Evolutionary conservation across 306 rosid species (phyloP), one percentile per base, ranked within the genome.

Genomic region (Prosopis cineraria): DNA sequence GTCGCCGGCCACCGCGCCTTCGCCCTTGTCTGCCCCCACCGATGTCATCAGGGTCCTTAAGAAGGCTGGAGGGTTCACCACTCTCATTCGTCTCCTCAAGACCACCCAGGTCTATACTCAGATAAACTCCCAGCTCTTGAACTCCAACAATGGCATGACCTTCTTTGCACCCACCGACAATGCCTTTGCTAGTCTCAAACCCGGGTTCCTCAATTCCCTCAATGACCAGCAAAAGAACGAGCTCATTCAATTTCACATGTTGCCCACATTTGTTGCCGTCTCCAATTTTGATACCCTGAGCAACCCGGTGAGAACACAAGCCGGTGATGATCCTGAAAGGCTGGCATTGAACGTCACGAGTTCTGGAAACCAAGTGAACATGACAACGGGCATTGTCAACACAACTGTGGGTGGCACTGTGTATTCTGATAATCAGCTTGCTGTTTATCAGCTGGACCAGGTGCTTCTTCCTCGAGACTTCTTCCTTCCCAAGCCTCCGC

Each of bases 251-350:
- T 91, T 86, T 82, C 93, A 91, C 56, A 70, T 81, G 36, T 19
- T 91, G 10, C 91, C 90, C 34, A 68, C 83, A 0, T 87, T 86
- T 39, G 78, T 91, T 7, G 47, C 97, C 0, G 45, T 89, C 69
- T 69, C 97, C 14, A 91, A 86, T 66, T 89, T 91, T 39, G 92
- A 91, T 40, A 89, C 97, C 12, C 55, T 91, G 19, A 89, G 93
- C 76, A 89, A 91, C 70, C 92, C 93, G 0, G 84, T 91, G 40
- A 79, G 92, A 68, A 91, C 97, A 40, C 92, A 89, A 25, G 97
- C 93, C 0, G 91, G 97, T n/a, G 91, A 81, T 19, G 79, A 82
- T 5, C 81, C 88, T 6, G 77, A 85, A 0, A 88, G 89, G 78
- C 63, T 80, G 70, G 91, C 89, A 22, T 53, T 91, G 64, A 88